Evolutionary conservation across 208 protist genomes (phyloP).

Genomic region (Trypanosoma mega): DNA sequence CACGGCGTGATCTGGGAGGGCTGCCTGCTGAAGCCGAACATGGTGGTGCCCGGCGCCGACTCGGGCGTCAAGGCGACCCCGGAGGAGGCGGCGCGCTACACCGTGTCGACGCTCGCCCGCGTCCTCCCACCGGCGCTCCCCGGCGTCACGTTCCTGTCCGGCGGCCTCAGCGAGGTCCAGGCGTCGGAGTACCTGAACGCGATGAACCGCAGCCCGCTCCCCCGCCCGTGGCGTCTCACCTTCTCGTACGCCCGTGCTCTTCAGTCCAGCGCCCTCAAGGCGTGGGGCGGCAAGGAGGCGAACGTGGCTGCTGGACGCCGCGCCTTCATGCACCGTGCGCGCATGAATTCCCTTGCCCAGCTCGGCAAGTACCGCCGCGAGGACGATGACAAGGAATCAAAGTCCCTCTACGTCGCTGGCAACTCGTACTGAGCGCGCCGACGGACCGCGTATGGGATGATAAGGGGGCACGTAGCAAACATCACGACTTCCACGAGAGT

Average conservation of each 20-base stretch:
- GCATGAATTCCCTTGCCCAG: slow-evolving; percentile 82
- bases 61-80: slow-evolving; percentile 54
- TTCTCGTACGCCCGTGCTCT: slow-evolving; percentile 97
- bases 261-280: slow-evolving; percentile 89
- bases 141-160: slow-evolving; percentile 95
- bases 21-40: slow-evolving; percentile 97
- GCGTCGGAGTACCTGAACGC: slow-evolving; percentile 95
- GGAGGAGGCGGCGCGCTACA: slow-evolving; percentile 87
- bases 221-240: slow-evolving; percentile 87
- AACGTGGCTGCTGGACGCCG: slow-evolving; percentile 38
- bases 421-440: slow-evolving; percentile 69
- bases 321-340: slow-evolving; percentile 78
- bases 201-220: slow-evolving; percentile 83
- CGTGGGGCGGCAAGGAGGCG: slow-evolving; percentile 92
- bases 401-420: slow-evolving; percentile 89
- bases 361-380: slow-evolving; percentile 75
- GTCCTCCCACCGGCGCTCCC: slow-evolving; percentile 94
- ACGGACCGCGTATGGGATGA: too few relatives aligned
- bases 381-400: slow-evolving; percentile 66
- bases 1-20: slow-evolving; percentile 95
- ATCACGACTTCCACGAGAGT: too few relatives aligned
- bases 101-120: slow-evolving; percentile 88
- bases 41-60: slow-evolving; percentile 93
- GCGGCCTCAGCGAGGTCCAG: slow-evolving; percentile 95
- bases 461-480: too few relatives aligned